Percentiles rank a stretch among this genome's conserved stretches.
Conservation (phyloP, 2,329 filamentous ascomycete species). For the Sporothrix brunneoviolacea region DNA sequence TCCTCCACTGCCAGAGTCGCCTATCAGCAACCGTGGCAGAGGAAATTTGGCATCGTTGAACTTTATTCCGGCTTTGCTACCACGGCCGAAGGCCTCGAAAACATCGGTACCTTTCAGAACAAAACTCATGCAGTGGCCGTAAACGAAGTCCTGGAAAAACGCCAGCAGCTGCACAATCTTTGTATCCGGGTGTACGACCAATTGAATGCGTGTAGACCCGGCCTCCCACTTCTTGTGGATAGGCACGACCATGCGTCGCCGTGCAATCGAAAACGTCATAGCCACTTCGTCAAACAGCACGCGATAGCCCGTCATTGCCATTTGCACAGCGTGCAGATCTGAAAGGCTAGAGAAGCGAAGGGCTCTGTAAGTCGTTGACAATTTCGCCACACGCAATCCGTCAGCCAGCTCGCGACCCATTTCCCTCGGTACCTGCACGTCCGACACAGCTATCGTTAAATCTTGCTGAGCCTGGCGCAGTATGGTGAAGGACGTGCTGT, state of each 20-base stretch:
- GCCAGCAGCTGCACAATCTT: slow-evolving; percentile 70
- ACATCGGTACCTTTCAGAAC: slow-evolving; percentile 76
- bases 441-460: slow-evolving; percentile 67
- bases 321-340: slow-evolving; percentile 73
- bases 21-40: slow-evolving; percentile 55
- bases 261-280: slow-evolving; percentile 70
- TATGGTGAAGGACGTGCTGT: slow-evolving; percentile 56
- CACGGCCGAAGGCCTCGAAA: slow-evolving; percentile 62
- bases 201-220: slow-evolving; percentile 68
- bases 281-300: slow-evolving; percentile 71
- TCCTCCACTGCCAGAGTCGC: slow-evolving; percentile 7
- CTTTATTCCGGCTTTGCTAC: slow-evolving; percentile 66
- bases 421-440: slow-evolving; percentile 57
- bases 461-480: slow-evolving; percentile 70
- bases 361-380: slow-evolving; percentile 63
- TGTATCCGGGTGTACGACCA: slow-evolving; percentile 63
- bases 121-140: slow-evolving; percentile 86
- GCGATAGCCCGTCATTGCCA: slow-evolving; percentile 70
- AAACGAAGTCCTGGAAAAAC: slow-evolving; percentile 82
- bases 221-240: slow-evolving; percentile 95
- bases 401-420: slow-evolving; percentile 56
- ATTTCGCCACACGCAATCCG: slow-evolving; percentile 53
- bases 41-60: slow-evolving; percentile 89
- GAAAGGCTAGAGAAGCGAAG: slow-evolving; percentile 56
- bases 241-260: slow-evolving; percentile 80